These are phyloP conservation scores for Akanthomyces muscarius DNA, from an alignment of 2,329 filamentous ascomycete species.

Conservation along the genomic window DNA sequence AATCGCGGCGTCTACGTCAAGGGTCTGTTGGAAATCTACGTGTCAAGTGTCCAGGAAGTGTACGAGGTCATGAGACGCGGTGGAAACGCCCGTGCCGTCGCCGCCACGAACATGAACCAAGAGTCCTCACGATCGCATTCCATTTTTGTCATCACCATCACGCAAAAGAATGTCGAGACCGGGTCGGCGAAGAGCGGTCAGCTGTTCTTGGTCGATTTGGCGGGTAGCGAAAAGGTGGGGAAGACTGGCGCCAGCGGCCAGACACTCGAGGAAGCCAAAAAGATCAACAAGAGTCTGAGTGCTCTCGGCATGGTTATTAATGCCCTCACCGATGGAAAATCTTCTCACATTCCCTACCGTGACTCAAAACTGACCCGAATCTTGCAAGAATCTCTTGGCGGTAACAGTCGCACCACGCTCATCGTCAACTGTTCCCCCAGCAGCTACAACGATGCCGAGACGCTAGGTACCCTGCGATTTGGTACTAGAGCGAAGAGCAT, in stretches of 20 bases:
- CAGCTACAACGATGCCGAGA: slow-evolving; percentile 96
- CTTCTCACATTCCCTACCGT: slow-evolving; percentile 90
- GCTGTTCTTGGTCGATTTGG: slow-evolving; percentile 95
- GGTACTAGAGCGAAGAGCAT: slow-evolving; percentile 96
- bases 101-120: slow-evolving; percentile 98
- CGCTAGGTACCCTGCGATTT: slow-evolving; percentile 85
- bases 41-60: slow-evolving; percentile 91
- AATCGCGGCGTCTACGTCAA: slow-evolving; percentile 95
- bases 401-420: slow-evolving; percentile 95
- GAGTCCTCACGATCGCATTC: slow-evolving; percentile 98
- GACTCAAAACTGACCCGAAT: slow-evolving; percentile 98
- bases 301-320: slow-evolving; percentile 99
- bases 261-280: slow-evolving; percentile 96
- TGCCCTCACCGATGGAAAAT: slow-evolving; percentile 93
- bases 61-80: slow-evolving; percentile 96
- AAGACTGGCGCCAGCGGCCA: slow-evolving; percentile 98
- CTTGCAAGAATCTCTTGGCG: slow-evolving; percentile 91
- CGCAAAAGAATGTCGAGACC: slow-evolving; percentile 96
- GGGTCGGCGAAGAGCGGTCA: slow-evolving; percentile 95
- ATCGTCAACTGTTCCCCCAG: slow-evolving; percentile 99
- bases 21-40: slow-evolving; percentile 89
- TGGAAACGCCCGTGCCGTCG: slow-evolving; percentile 83
- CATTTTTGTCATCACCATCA: slow-evolving; percentile 95
- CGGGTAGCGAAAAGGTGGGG: slow-evolving; percentile 96
- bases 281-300: slow-evolving; percentile 99